Evolutionary conservation across 176 grass and related monocot genomes (phyloP).

Genomic region (Phragmites australis): DNA sequence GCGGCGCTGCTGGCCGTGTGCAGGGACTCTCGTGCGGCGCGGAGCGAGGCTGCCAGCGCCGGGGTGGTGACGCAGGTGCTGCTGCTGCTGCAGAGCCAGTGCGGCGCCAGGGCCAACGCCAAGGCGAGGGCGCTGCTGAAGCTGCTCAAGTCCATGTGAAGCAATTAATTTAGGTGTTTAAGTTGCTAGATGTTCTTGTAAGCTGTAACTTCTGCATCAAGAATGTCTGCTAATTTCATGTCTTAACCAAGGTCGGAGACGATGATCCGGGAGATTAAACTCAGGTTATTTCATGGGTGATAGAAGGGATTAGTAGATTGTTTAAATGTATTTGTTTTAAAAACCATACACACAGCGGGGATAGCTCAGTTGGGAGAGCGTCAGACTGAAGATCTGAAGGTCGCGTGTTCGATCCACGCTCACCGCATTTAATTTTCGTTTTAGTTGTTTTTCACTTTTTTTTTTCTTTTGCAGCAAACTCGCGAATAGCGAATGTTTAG

Average conservation of each 20-base stretch:
- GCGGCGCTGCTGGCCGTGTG: slow-evolving; percentile 63
- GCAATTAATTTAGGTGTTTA: slow-evolving; percentile 15
- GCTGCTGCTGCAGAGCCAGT: slow-evolving; percentile 91
- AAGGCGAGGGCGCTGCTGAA: slow-evolving; percentile 77
- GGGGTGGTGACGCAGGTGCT: slow-evolving; percentile 71
- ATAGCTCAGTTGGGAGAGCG: slow-evolving; percentile 99
- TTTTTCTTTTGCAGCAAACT: background rate
- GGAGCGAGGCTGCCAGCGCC: slow-evolving; percentile 45
- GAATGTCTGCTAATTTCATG: slow-evolving; percentile 2
- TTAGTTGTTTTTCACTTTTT: no score
- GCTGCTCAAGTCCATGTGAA: slow-evolving; percentile 65
- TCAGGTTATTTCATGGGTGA: background rate
- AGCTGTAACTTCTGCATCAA: slow-evolving; percentile 41
- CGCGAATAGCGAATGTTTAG: background rate
- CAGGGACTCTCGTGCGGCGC: slow-evolving; percentile 44
- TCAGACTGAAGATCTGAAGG: slow-evolving; percentile 99
- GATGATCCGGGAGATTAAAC: background rate
- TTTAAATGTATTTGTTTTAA: no score
- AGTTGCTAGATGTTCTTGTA: slow-evolving; percentile 43
- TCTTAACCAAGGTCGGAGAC: background rate
- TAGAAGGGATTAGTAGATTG: no score
- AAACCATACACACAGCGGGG: no score
- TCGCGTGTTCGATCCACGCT: slow-evolving; percentile 83
- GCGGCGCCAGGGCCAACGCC: slow-evolving; percentile 59
- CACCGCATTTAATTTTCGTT: no score